Evolutionary conservation across 805 yeast genomes (phyloP).

Genomic region (Brettanomyces naardenensis): DNA sequence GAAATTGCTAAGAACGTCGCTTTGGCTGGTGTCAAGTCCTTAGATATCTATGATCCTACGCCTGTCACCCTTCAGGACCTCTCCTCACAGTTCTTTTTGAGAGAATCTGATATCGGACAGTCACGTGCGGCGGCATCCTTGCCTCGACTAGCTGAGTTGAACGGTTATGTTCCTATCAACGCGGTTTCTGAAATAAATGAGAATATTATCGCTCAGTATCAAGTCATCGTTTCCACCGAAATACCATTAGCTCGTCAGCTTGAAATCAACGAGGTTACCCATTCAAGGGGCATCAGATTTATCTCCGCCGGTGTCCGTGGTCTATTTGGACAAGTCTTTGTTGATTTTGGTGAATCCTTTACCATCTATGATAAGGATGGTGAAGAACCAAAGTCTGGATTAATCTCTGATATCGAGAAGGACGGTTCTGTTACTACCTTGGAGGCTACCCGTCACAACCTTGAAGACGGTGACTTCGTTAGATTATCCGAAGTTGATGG

Average conservation of each 20-base stretch:
- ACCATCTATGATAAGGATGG: conserved; percentile 81
- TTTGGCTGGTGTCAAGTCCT: conserved; percentile 92
- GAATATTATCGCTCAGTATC: conserved; percentile 47
- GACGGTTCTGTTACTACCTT: conserved; percentile 91
- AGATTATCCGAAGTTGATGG: conserved; percentile 85
- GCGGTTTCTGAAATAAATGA: conserved; percentile 51
- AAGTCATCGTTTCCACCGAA: conserved; percentile 82
- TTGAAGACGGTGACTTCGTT: conserved; percentile 87
- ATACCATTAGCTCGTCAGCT: conserved; percentile 66
- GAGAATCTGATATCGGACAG: conserved; percentile 65
- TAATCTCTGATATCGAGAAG: conserved; percentile 79
- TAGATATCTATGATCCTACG: conserved; percentile 77
- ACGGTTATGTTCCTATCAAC: conserved; percentile 82
- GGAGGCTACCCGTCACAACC: conserved; percentile 87
- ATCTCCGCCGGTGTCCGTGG: conserved; percentile 82
- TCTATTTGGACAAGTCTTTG: conserved; percentile 79
- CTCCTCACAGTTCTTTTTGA: conserved; percentile 82
- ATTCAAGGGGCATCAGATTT: conserved; percentile 63
- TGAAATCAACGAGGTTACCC: conserved; percentile 68
- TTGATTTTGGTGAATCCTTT: conserved; percentile 81
- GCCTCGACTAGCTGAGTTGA: conserved; percentile 68
- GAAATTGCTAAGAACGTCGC: conserved; percentile 97
- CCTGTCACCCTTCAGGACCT: conserved; percentile 63
- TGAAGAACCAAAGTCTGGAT: conserved; percentile 84
- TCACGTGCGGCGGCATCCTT: conserved; percentile 70